A percentile compares a stretch with the other conserved stretches of the same genome.
Evolutionary conservation across 202 grass and related monocot species (phyloP).

Genomic region (Alloteropsis angusta): DNA sequence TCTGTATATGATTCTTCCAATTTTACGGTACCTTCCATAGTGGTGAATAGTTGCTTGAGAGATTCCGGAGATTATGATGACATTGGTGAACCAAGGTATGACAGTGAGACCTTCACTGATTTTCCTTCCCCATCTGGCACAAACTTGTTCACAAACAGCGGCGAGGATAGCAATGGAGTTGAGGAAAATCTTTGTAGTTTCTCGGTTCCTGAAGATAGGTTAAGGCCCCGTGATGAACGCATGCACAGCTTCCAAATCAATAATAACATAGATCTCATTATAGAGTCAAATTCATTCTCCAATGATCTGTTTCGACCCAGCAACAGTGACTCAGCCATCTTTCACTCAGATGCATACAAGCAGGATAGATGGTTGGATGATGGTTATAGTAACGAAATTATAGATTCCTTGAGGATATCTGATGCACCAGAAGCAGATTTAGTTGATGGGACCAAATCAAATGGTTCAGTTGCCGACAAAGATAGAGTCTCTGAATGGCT

Average conservation of each 20-base stretch:
- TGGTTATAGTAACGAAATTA: constrained; percentile 49
- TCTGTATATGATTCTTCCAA: constrained; percentile 42
- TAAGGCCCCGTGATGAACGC: constrained; percentile 29
- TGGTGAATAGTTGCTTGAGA: constrained; percentile 42
- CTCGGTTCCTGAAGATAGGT: constrained; percentile 42
- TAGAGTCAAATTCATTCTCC: constrained; percentile 66
- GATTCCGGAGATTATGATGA: constrained; percentile 41
- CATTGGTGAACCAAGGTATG: constrained; percentile 73
- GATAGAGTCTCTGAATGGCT: constrained; percentile 90
- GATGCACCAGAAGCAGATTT: constrained; percentile 62
- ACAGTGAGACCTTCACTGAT: constrained; percentile 52
- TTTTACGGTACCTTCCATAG: constrained; percentile 21
- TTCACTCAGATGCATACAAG: constrained; percentile 44
- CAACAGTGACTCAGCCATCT: constrained; percentile 42
- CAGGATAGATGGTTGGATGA: constrained; percentile 53
- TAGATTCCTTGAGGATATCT: constrained; percentile 56
- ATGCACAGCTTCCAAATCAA: constrained; percentile 95
- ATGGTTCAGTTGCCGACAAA: constrained; percentile 34
- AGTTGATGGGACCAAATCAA: constrained; percentile 37
- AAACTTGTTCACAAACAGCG: constrained; percentile 57
- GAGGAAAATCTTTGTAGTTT: constrained; percentile 39
- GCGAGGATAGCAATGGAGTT: constrained; percentile 31
- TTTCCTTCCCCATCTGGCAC: constrained; percentile 53
- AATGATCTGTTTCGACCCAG: constrained; percentile 42
- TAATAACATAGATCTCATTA: constrained; percentile 90